Conservation (phyloP, 208 protist species). For the Angomonas ambiguus region DNA sequence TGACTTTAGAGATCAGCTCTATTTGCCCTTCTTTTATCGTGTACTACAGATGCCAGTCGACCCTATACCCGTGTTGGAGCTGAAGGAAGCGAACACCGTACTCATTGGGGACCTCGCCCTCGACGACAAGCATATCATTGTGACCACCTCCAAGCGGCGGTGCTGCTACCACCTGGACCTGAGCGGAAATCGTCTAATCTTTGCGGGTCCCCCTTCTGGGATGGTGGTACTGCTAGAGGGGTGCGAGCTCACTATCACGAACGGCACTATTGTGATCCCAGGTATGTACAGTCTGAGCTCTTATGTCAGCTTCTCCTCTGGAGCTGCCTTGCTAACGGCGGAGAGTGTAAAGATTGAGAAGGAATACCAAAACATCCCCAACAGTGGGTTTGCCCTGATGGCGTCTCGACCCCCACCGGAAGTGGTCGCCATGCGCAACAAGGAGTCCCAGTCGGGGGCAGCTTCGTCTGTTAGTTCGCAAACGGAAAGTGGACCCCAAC, state of each 20-base stretch:
- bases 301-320: conserved; percentile 73
- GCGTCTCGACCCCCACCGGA: conserved; percentile 10
- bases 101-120: conserved; percentile 53
- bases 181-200: conserved; percentile 45
- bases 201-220: conserved; percentile 43
- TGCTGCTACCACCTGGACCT: conserved; percentile 78
- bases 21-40: conserved; percentile 73
- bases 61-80: conserved; percentile 49
- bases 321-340: conserved; percentile 51
- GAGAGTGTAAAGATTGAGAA: conserved; percentile 62
- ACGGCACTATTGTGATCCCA: conserved; percentile 75
- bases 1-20: conserved; percentile 70
- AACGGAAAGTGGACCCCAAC: background rate
- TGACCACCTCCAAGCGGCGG: conserved; percentile 49
- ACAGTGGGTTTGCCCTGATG: conserved; percentile 21
- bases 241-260: conserved; percentile 81
- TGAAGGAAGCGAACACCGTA: conserved; percentile 40
- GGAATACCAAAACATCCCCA: conserved; percentile 33
- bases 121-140: conserved; percentile 66
- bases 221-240: conserved; percentile 72
- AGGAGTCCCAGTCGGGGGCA: background rate
- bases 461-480: background rate
- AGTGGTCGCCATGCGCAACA: background rate
- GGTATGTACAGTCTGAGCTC: conserved; percentile 79
- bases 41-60: conserved; percentile 59